These are phyloP conservation scores for Saccharomyces hybrid DNA, from an alignment of 1,139 yeast species.

Conservation along the genomic window DNA sequence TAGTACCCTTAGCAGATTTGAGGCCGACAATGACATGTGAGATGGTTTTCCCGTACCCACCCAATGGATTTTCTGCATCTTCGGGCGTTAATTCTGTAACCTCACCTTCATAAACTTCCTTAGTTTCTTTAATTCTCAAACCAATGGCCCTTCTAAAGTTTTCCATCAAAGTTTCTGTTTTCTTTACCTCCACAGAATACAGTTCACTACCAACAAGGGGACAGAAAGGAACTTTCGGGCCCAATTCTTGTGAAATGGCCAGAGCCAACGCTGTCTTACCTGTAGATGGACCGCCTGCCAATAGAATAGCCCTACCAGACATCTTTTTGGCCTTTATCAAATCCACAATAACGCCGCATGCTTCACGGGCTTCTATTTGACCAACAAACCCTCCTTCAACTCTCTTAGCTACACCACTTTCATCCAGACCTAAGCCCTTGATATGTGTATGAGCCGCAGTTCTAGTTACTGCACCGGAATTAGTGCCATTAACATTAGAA, in stretches of 20 bases:
- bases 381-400: conserved; percentile 96
- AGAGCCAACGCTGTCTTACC: conserved; percentile 96
- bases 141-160: conserved; percentile 96
- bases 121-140: conserved; percentile 88
- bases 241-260: conserved; percentile 93
- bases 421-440: conserved; percentile 90
- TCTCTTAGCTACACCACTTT: conserved; percentile 74
- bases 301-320: conserved; percentile 91
- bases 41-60: conserved; percentile 96
- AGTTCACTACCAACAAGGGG: conserved; percentile 95
- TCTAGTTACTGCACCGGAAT: conserved; percentile 44
- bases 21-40: conserved; percentile 91
- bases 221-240: conserved; percentile 97
- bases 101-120: conserved; percentile 98
- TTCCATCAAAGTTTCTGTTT: conserved; percentile 96
- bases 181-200: conserved; percentile 94
- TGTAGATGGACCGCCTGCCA: conserved; percentile 98
- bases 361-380: conserved; percentile 90
- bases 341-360: conserved; percentile 93
- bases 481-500: conserved; percentile 27
- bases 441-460: conserved; percentile 98
- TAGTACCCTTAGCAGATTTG: conserved; percentile 93
- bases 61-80: conserved; percentile 93
- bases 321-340: conserved; percentile 85
- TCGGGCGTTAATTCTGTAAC: conserved; percentile 95